Base-by-base conservation (phyloP, 2,329 filamentous ascomycete genomes). In the Colletotrichum sp. region DNA sequence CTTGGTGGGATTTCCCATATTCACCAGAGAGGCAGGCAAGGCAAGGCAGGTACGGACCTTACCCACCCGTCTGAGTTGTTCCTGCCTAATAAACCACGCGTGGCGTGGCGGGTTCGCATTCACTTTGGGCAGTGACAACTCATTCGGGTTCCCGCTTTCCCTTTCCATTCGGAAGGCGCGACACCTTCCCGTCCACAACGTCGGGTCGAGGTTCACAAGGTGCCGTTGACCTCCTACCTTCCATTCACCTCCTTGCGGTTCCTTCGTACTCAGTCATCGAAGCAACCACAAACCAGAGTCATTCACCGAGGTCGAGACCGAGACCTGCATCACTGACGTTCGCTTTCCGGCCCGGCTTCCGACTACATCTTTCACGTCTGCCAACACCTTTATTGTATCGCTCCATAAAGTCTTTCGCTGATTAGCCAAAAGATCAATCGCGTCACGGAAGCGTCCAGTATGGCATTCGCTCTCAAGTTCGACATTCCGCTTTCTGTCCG, bases 401-500 rank as follows among this genome's bases (percentile, higher is more conserved):
- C 28, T 36, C 28, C 28, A 64, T 64, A 21, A 64, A 64, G 28
- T 24, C 60, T 64, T 15, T 32, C 60, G 60, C 32, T 30, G 24
- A 34, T 13, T 34, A 21, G 16, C 21, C 24, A 61, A 26, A 18
- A 8, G 28, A 32, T 34, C 5, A 36, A 24, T n/a, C 32, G 61
- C 18, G 13, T 15, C 34, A 43, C 61, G 21, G n/a, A n/a, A 21
- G 13, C 15, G n/a, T 8, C 28, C 32, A 52, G 5, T 16, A 75
- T 75, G 75, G 16, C 68, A 32, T 18, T 60, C 8, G 6, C 75
- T 13, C 62, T 84, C 70, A 83, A 80, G 38, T 85, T 85, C 65
- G 52, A 81, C 7, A 78, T 85, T 34, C 83, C 83, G 8, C 68
- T 79, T 24, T 73, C 79, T 32, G 84, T 78, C 28, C 82, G 82